Percentiles rank a stretch among this genome's conserved stretches.
These are phyloP conservation scores for Fusarium sp. DNA, from an alignment of 2,329 filamentous ascomycete genomes.

Conservation along the genomic window DNA sequence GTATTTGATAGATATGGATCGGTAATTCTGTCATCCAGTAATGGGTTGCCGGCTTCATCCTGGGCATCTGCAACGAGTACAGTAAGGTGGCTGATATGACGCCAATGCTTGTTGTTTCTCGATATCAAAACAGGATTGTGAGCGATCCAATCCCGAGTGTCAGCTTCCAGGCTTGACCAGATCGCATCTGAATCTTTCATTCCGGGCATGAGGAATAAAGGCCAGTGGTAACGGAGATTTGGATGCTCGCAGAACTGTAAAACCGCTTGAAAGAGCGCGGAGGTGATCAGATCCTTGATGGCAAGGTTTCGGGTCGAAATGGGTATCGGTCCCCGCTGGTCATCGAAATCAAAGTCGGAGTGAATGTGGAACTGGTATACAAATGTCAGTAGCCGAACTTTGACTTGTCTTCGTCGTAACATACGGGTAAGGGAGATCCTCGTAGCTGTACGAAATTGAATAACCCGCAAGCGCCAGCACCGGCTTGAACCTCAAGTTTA, in stretches of 20 bases:
- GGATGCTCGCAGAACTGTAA: neutral
- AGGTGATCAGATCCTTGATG: neutral
- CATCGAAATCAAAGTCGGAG: conserved; percentile 7
- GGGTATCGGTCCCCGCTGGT: neutral
- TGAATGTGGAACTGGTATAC: conserved; percentile 28
- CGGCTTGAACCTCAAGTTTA: neutral
- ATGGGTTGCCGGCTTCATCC: conserved; percentile 4
- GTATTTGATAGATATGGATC: conserved; percentile 21
- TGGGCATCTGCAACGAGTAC: neutral
- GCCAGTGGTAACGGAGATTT: conserved; percentile 31
- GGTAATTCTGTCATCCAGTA: conserved; percentile 8
- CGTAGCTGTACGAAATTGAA: conserved; percentile 27
- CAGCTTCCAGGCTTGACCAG: neutral
- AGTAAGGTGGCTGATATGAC: neutral
- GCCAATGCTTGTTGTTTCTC: neutral
- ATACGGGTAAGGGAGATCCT: conserved; percentile 4
- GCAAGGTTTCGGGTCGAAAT: neutral
- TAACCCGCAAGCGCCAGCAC: neutral
- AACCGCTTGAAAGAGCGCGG: fast-evolving
- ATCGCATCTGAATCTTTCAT: neutral
- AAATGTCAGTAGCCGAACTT: neutral
- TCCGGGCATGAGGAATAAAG: conserved; percentile 9
- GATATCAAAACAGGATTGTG: conserved; percentile 11
- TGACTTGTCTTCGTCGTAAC: no score
- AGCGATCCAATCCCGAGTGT: neutral